Conservation (phyloP, 108 stramenopile species). For the Bacterosira constricta region DNA sequence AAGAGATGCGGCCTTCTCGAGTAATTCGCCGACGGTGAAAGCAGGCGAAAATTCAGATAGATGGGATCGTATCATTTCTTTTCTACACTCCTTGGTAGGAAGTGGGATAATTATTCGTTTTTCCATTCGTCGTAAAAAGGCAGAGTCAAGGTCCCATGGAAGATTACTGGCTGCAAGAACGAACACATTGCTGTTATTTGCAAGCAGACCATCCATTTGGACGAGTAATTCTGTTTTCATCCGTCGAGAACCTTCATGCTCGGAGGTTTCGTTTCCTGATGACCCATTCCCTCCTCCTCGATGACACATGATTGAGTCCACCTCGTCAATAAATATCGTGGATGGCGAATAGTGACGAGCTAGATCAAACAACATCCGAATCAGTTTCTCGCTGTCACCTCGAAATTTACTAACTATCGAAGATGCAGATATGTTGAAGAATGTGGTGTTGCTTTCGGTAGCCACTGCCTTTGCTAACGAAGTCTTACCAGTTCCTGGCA, state of each 20-base stretch:
- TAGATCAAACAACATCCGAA: conserved; percentile 84
- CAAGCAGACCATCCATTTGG: conserved; percentile 78
- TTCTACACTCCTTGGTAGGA: conserved; percentile 56
- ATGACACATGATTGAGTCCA: conserved; percentile 73
- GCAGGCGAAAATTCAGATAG: conserved; percentile 22
- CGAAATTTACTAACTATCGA: conserved; percentile 68
- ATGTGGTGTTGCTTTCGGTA: conserved; percentile 65
- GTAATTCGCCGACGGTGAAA: conserved; percentile 31
- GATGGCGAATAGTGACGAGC: conserved; percentile 70
- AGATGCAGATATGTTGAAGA: conserved; percentile 71
- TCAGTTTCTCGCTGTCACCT: conserved; percentile 80
- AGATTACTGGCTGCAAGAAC: conserved; percentile 83
- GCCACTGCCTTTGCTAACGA: conserved; percentile 88
- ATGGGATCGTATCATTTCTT: conserved; percentile 58
- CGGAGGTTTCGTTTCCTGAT: conserved; percentile 44
- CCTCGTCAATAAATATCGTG: conserved; percentile 84
- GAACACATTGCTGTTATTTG: conserved; percentile 45
- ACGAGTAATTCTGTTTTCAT: conserved; percentile 90
- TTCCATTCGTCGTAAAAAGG: conserved; percentile 71
- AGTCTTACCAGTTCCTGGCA: conserved; percentile 86
- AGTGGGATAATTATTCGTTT: conserved; percentile 74
- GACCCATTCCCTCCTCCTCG: conserved; percentile 44
- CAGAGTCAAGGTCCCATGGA: conserved; percentile 84
- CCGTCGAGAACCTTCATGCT: conserved; percentile 86
- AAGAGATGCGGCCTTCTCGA: conserved; percentile 10